Percentiles rank a stretch among this genome's conserved stretches.
Evolutionary conservation across 75 land plant species (phyloP).

Genomic region (Azolla pinnata): DNA sequence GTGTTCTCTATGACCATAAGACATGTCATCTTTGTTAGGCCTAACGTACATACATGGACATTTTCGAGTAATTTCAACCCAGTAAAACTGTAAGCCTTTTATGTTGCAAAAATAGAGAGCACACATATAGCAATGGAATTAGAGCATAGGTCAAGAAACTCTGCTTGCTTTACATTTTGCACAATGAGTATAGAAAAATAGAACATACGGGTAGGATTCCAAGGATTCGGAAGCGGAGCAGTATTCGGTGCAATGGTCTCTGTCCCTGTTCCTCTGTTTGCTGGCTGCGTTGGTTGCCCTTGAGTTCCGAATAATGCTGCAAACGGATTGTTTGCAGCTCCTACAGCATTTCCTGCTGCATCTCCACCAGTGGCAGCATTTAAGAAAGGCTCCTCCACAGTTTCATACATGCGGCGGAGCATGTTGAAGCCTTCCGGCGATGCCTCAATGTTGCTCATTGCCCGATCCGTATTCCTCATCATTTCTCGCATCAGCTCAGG

Average conservation of each 20-base stretch:
- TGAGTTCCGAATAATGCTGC: conserved; percentile 70
- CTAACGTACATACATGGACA: no score
- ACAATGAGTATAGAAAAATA: no score
- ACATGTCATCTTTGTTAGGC: no score
- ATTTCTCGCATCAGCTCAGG: conserved; percentile 93
- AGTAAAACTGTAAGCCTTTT: no score
- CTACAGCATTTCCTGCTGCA: conserved; percentile 32
- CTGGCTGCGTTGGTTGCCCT: conserved; percentile 6
- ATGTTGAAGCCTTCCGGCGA: conserved; percentile 94
- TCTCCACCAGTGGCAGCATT: conserved; percentile 67
- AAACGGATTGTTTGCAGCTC: conserved; percentile 75
- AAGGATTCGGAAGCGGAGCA: conserved; percentile 88
- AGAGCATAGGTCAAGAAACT: no score
- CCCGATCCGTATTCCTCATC: conserved; percentile 92
- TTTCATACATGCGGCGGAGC: conserved; percentile 93
- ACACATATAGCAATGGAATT: no score
- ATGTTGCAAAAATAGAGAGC: no score
- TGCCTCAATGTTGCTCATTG: conserved; percentile 94
- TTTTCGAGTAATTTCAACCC: no score
- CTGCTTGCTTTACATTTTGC: no score
- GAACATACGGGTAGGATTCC: conserved; percentile 60
- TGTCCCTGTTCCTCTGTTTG: conserved; percentile 11
- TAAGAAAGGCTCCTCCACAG: conserved; percentile 83
- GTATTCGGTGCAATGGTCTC: conserved; percentile 64
- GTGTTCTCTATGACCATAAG: no score